Evolutionary conservation across 2,329 filamentous ascomycete genomes (phyloP).

Genomic region (Trichoderma hamatum): DNA sequence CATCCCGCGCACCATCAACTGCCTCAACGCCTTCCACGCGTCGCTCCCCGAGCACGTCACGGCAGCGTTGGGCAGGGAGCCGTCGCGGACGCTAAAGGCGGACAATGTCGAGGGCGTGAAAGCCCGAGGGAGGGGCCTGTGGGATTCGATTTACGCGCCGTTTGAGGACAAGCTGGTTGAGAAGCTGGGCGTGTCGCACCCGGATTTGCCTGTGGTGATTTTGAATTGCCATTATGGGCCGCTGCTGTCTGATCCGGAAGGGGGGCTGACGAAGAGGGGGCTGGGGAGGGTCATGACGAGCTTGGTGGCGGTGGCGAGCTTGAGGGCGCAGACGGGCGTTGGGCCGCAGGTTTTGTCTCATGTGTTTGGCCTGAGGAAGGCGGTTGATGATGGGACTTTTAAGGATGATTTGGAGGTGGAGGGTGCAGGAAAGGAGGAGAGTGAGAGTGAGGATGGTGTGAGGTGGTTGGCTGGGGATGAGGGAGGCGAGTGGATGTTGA

Average conservation of each 20-base stretch:
- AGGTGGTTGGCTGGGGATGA: constrained; percentile 50
- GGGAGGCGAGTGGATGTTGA: constrained; percentile 52
- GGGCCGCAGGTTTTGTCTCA: constrained; percentile 81
- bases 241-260: constrained; percentile 69
- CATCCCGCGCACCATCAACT: constrained; percentile 83
- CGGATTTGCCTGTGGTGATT: constrained; percentile 81
- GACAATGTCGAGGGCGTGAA: constrained; percentile 59
- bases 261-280: constrained; percentile 50
- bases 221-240: constrained; percentile 73
- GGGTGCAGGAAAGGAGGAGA: constrained; percentile 41
- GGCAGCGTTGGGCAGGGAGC: constrained; percentile 55
- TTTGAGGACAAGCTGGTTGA: constrained; percentile 71
- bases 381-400: constrained; percentile 67
- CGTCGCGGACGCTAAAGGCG: constrained; percentile 57
- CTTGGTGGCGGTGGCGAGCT: constrained; percentile 71
- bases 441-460: constrained; percentile 41
- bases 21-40: constrained; percentile 70
- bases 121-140: constrained; percentile 65
- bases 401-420: constrained; percentile 39
- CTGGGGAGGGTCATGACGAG: constrained; percentile 74
- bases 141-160: constrained; percentile 76
- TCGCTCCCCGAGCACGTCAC: constrained; percentile 61
- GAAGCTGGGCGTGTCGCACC: constrained; percentile 75
- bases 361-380: constrained; percentile 79
- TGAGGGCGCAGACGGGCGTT: constrained; percentile 79